A percentile compares a stretch with the other conserved stretches of the same genome.
These are phyloP conservation scores for Vicia sativa DNA, from an alignment of 306 rosid genomes.

Conservation along the genomic window DNA sequence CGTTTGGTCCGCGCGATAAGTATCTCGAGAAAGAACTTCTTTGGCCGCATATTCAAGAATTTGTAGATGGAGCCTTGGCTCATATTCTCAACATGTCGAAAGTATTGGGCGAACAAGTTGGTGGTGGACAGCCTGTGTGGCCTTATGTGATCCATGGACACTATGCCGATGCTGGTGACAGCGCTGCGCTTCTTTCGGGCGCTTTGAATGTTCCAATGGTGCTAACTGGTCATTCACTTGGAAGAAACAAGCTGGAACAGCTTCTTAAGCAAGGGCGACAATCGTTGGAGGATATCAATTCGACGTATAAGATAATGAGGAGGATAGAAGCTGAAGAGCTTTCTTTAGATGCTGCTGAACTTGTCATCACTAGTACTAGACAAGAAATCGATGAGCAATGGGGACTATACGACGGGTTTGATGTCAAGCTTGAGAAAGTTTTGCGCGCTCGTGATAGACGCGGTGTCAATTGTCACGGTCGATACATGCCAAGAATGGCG, in stretches of 20 bases:
- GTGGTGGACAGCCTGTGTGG: conserved; percentile 83
- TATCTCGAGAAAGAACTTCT: conserved; percentile 79
- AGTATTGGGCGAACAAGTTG: conserved; percentile 89
- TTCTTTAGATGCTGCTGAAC: conserved; percentile 87
- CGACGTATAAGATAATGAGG: conserved; percentile 85
- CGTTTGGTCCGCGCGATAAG: conserved; percentile 85
- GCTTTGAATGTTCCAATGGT: conserved; percentile 96
- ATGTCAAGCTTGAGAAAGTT: conserved; percentile 89
- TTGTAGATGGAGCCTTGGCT: conserved; percentile 91
- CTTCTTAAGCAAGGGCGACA: conserved; percentile 93
- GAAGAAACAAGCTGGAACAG: conserved; percentile 90
- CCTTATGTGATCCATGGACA: conserved; percentile 96
- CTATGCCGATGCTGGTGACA: conserved; percentile 95
- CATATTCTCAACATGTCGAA: conserved; percentile 93
- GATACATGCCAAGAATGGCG: conserved; percentile 97
- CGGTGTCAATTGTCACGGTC: conserved; percentile 81
- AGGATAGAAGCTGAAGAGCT: conserved; percentile 95
- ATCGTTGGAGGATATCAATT: conserved; percentile 87
- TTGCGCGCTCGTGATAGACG: conserved; percentile 86
- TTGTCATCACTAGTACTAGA: conserved; percentile 84
- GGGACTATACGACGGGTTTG: conserved; percentile 95
- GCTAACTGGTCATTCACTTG: conserved; percentile 90
- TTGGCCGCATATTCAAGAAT: conserved; percentile 90
- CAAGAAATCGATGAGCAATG: conserved; percentile 94
- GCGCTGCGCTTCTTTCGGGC: conserved; percentile 92